Conservation (phyloP, 768 basidiomycete species). For the Kwoniella shandongensis region DNA sequence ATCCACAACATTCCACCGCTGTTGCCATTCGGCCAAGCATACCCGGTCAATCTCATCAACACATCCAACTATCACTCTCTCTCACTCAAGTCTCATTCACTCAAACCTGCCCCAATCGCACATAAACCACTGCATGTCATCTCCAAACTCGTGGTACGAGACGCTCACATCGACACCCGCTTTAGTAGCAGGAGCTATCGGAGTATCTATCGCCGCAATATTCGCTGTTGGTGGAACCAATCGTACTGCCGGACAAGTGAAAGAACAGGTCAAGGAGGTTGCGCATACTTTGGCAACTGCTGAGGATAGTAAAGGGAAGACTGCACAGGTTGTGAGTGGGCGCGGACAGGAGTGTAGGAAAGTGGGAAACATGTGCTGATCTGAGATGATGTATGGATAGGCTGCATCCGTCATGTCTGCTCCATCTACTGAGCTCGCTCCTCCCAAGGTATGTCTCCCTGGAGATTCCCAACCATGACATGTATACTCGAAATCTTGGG, state of each 20-base stretch:
- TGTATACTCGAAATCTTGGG: too few relatives aligned
- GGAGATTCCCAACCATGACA: too few relatives aligned
- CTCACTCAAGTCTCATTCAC: background rate
- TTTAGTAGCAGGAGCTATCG: slow-evolving; percentile 35
- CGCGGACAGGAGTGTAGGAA: background rate
- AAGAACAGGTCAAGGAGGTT: slow-evolving; percentile 31
- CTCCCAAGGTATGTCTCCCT: slow-evolving; percentile 41
- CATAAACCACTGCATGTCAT: background rate
- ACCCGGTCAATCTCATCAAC: background rate
- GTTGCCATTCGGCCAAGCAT: too few relatives aligned
- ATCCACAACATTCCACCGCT: too few relatives aligned
- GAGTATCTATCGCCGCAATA: slow-evolving; percentile 29
- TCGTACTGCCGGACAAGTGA: slow-evolving; percentile 12
- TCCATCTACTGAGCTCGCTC: slow-evolving; percentile 38
- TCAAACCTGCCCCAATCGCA: background rate
- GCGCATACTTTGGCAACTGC: slow-evolving; percentile 10
- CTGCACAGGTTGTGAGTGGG: slow-evolving; percentile 37
- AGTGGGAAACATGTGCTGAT: background rate
- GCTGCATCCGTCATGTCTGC: slow-evolving; percentile 50
- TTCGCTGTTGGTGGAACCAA: slow-evolving; percentile 9
- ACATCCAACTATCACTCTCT: background rate
- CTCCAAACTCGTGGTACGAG: slow-evolving; percentile 30
- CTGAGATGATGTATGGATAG: slow-evolving; percentile 14
- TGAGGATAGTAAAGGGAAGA: slow-evolving; percentile 26
- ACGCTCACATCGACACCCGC: slow-evolving; percentile 38